Base-by-base conservation (phyloP, 495 filamentous ascomycete genomes). In the Penicillium manginii region DNA sequence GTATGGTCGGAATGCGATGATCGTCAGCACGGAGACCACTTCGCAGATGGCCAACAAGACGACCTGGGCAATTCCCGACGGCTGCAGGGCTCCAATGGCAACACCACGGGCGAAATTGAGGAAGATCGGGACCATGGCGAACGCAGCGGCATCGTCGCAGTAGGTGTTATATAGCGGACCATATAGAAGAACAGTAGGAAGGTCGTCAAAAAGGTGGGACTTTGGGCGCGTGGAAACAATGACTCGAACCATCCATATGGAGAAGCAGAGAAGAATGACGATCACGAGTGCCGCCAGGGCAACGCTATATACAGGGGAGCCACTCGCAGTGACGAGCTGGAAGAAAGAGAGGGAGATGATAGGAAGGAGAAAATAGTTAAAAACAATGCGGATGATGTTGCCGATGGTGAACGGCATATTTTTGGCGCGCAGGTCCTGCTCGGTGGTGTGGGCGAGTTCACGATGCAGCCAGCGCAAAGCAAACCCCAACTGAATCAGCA, bases 91-190 rank as follows among this genome's bases (percentile, higher is more conserved):
- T 35, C 94, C 94, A 65, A 98, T 86, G 15, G 92, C 91, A 58
- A 97, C 83, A 35, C 91, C 93, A n/a, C 93, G 87, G 37, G 93
- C 69, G 62, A 94, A 84, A 12, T 87, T 94, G 54, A 97, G 72
- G 31, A 96, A 77, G 17, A 97, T 85, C 0, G 93, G 92, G 21
- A 97, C 84, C 18, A 96, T 76, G 10, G 93, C 91, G 65, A 94
- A 98, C 7, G 90, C 86, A 1, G 91, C 88, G 23, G 93, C 89
- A 74, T 96, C 93, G 31, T 93, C 92, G 17, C 83, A 87, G 68
- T 93, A 97, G 2, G 96, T 98, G 73, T 98, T 98, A 77, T 98
- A 98, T n/a, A 98, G 81, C 3, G 94, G 91, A 4, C 94, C 94
- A 66, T 96, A 98, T 2, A 91, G 79, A 12, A 98, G 81, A 10